Conservation (phyloP, 208 protist genomes). For the Acanthamoeba comandoni region DNA sequence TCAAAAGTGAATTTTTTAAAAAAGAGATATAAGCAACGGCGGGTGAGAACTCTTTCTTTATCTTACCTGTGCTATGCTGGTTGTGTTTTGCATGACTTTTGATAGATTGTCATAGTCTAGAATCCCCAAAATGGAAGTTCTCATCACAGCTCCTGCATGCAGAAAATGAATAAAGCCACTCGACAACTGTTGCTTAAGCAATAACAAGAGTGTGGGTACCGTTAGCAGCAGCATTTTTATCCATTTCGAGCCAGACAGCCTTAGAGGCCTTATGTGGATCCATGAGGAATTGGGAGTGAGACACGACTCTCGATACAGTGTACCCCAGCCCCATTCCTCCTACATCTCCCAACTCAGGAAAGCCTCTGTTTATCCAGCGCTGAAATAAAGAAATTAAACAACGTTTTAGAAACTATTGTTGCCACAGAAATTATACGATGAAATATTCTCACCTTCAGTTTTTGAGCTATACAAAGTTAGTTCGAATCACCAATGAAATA, state of each 20-base stretch:
- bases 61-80: slow-evolving; percentile 31
- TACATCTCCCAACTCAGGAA: slow-evolving; percentile 80
- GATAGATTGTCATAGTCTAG: slow-evolving; percentile 48
- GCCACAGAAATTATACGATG: too few species aligned
- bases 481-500: too few species aligned
- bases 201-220: too few species aligned
- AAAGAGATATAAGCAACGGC: too few species aligned
- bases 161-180: neutral
- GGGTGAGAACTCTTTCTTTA: too few species aligned
- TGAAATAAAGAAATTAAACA: neutral
- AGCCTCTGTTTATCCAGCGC: slow-evolving; percentile 81
- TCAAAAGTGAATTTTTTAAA: too few species aligned
- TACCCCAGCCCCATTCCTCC: slow-evolving; percentile 81
- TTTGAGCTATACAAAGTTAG: too few species aligned
- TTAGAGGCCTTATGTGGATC: slow-evolving; percentile 48
- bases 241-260: slow-evolving; percentile 58
- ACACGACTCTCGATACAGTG: slow-evolving; percentile 62
- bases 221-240: slow-evolving; percentile 79
- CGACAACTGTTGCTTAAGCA: neutral
- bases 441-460: too few species aligned
- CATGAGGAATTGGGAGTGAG: slow-evolving; percentile 29
- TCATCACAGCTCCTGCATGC: slow-evolving; percentile 76
- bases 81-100: slow-evolving; percentile 72
- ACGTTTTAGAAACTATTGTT: too few species aligned
- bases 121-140: slow-evolving; percentile 80